Evolutionary conservation across 345 rosid species (phyloP).

Genomic region (Boechera stricta): DNA sequence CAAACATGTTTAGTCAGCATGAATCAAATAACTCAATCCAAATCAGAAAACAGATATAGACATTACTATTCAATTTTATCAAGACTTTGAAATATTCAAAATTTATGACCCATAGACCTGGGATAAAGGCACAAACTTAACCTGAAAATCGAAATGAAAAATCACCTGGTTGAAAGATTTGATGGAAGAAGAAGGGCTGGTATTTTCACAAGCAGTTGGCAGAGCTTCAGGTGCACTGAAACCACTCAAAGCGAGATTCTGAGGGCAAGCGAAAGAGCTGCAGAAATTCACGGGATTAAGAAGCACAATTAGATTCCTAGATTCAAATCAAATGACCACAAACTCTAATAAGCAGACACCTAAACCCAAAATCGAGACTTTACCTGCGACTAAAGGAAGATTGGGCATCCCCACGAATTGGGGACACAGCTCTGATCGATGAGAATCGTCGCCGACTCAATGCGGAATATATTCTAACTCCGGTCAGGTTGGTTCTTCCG

Average conservation of each 20-base stretch:
- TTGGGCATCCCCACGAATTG: constrained; percentile 6
- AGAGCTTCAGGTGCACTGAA: constrained; percentile 37
- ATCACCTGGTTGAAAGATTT: constrained; percentile 59
- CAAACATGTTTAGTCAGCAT: constrained; percentile 10
- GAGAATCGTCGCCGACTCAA: constrained; percentile 30
- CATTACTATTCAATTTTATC: background rate
- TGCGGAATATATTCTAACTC: constrained; percentile 5
- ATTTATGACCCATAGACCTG: background rate
- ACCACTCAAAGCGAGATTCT: constrained; percentile 7
- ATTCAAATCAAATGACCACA: constrained; percentile 4
- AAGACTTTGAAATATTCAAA: background rate
- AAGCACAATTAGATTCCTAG: constrained; percentile 16
- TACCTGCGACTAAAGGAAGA: constrained; percentile 28
- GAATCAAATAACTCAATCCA: constrained; percentile 25
- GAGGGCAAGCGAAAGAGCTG: constrained; percentile 37
- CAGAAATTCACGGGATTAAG: constrained; percentile 1
- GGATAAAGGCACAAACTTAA: background rate
- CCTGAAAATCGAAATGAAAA: background rate
- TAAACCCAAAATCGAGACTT: constrained; percentile 5
- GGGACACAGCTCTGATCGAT: constrained; percentile 12
- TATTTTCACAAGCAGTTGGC: constrained; percentile 45
- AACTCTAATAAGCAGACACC: background rate
- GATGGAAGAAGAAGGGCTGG: constrained; percentile 40
- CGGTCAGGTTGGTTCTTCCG: constrained; percentile 22
- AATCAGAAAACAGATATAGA: constrained; percentile 6